Percentiles rank a stretch among this genome's conserved stretches.
phyloP scores from a whole-genome alignment of 257 asterid genomes.

The Lycium ferocissimum region DNA sequence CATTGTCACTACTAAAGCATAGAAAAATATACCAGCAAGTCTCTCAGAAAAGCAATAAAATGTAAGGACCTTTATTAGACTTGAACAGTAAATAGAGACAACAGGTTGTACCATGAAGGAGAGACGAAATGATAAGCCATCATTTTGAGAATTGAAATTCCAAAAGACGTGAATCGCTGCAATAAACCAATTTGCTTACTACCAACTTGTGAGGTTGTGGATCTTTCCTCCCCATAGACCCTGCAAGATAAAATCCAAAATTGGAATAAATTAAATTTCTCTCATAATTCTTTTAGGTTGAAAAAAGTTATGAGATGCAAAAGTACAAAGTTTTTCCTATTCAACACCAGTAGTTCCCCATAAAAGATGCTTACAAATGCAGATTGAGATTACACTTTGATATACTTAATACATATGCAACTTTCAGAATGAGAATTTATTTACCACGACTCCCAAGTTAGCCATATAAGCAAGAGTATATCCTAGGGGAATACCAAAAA shows the following conservation, averaged over 20 bases:
- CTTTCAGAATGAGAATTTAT: neutral
- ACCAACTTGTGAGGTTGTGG: neutral
- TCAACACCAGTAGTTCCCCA: neutral
- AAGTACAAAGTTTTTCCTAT: too few species aligned
- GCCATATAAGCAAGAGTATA: conserved; percentile 66
- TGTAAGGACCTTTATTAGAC: neutral
- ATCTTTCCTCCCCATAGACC: neutral
- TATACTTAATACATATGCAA: neutral
- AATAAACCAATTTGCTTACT: neutral
- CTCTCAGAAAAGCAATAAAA: neutral
- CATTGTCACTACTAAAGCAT: neutral
- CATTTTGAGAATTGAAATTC: conserved; percentile 6
- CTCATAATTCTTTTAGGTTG: too few species aligned
- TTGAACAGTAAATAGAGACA: neutral
- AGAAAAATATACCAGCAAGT: neutral
- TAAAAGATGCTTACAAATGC: neutral
- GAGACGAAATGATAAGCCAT: conserved; percentile 18
- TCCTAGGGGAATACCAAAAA: conserved; percentile 75
- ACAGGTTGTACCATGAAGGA: neutral
- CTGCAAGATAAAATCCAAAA: neutral
- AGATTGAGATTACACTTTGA: neutral
- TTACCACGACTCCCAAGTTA: conserved; percentile 62
- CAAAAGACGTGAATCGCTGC: too few species aligned
- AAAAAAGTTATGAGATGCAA: too few species aligned
- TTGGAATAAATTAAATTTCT: too few species aligned